phyloP scores from a whole-genome alignment of 176 grass and related monocot species.

The Puya raimondii region DNA sequence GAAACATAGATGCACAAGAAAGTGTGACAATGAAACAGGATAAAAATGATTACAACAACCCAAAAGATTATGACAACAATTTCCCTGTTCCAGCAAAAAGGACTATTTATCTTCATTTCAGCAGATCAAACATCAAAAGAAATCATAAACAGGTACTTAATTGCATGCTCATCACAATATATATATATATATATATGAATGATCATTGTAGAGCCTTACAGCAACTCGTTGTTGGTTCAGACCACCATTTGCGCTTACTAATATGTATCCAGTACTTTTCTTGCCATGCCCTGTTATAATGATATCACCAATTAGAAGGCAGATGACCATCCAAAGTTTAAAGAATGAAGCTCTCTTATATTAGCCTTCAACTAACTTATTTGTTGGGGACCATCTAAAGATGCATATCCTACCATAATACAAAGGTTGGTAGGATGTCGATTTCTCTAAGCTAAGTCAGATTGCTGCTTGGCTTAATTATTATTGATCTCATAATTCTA shows the following conservation, averaged over 20 bases:
- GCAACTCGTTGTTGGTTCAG: conserved; percentile 88
- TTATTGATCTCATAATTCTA: too few relatives aligned
- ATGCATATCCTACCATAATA: too few relatives aligned
- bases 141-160: neutral
- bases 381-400: too few relatives aligned
- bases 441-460: neutral
- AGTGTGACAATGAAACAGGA: neutral
- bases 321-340: neutral
- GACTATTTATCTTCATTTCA: neutral
- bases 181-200: neutral
- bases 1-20: conserved; percentile 13
- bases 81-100: neutral
- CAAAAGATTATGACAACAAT: conserved; percentile 10
- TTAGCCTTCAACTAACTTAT: neutral
- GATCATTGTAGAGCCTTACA: conserved; percentile 36
- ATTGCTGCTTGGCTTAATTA: too few relatives aligned
- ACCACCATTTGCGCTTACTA: conserved; percentile 82
- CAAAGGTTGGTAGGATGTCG: too few relatives aligned
- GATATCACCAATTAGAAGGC: conserved; percentile 2
- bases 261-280: conserved; percentile 56
- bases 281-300: conserved; percentile 31
- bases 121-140: neutral
- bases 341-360: neutral
- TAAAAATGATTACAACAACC: conserved; percentile 1
- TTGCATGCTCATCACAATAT: neutral